phyloP scores from a whole-genome alignment of 2,329 filamentous ascomycete genomes.

The Talaromyces sp. region DNA sequence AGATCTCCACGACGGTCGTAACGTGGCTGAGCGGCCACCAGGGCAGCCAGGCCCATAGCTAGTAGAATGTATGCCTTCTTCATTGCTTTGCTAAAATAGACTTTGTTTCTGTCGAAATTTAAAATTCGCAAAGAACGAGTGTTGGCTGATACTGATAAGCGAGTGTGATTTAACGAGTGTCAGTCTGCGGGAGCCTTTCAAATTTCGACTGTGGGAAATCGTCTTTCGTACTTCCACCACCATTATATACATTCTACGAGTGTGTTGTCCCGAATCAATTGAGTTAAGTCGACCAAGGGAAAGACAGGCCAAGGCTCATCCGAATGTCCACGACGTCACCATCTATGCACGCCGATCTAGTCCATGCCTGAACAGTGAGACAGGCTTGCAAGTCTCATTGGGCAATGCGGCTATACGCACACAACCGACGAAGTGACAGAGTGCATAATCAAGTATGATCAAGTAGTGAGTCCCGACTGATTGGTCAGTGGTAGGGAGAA shows the following conservation, averaged over 20 bases:
- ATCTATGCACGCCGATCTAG: not conserved
- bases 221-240: slow-evolving; percentile 4
- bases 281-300: not conserved
- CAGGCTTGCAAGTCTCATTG: not conserved
- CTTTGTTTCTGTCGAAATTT: not conserved
- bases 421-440: no score
- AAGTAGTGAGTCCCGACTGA: not conserved
- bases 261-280: not conserved
- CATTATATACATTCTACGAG: not conserved
- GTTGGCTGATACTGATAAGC: slow-evolving; percentile 5
- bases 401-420: not conserved
- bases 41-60: slow-evolving; percentile 1
- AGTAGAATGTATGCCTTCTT: slow-evolving; percentile 3
- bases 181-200: not conserved
- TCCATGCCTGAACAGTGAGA: not conserved
- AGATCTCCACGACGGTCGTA: not conserved
- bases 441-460: not conserved
- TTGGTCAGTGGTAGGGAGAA: not conserved
- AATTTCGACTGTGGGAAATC: not conserved
- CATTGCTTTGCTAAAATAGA: not conserved
- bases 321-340: not conserved
- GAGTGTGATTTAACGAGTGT: slow-evolving; percentile 1
- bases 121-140: slow-evolving; percentile 2
- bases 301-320: not conserved
- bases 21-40: not conserved